A percentile compares a stretch with the other conserved stretches of the same genome.
Conservation (phyloP, 2,329 filamentous ascomycete species). For the Amesomyces nigricolor region DNA sequence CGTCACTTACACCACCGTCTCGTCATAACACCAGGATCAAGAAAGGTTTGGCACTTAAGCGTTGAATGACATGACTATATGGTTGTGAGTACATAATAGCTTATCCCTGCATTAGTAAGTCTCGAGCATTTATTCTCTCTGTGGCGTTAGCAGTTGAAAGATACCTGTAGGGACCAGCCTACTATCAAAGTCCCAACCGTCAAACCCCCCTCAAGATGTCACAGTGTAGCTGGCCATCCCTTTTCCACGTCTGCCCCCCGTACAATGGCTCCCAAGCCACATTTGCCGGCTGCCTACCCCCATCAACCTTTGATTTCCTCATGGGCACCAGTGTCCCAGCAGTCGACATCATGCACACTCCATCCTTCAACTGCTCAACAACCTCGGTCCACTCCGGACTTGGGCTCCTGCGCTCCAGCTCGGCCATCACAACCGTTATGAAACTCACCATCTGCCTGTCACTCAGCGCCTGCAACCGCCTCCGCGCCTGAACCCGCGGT, state of each 20-base stretch:
- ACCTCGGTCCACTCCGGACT: background rate
- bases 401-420: constrained; percentile 2
- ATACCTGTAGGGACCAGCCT: no score
- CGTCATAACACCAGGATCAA: constrained; percentile 4
- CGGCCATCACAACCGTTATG: background rate
- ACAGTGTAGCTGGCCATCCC: no score
- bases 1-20: constrained; percentile 2
- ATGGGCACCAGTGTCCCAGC: no score
- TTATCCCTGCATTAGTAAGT: no score
- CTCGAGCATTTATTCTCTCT: no score
- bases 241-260: no score
- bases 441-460: background rate
- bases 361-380: background rate
- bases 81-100: no score
- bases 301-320: background rate
- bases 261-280: background rate
- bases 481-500: background rate
- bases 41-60: background rate
- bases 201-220: no score
- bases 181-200: no score
- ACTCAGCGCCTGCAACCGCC: background rate
- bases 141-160: no score
- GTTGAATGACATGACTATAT: no score
- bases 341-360: no score
- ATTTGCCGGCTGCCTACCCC: background rate